Percentiles rank a stretch among this genome's conserved stretches.
Evolutionary conservation across 345 rosid genomes (phyloP).

Genomic region (Carallia brachiata): DNA sequence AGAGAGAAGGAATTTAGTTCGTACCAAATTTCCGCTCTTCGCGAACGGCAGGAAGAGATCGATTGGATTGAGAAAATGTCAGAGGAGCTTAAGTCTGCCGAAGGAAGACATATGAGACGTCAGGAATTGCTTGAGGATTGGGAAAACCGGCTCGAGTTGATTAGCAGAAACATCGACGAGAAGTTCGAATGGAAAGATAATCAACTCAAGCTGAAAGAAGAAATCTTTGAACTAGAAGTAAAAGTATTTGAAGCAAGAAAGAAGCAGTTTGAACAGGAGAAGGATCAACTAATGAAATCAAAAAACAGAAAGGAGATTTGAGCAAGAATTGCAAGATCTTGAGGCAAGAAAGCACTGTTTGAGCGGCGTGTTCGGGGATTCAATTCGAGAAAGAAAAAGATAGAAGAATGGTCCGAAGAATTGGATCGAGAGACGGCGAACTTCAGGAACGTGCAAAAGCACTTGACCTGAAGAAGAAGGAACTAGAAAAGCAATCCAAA

Average conservation of each 20-base stretch:
- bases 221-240: background rate
- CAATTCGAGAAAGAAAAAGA: too few species aligned
- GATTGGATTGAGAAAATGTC: background rate
- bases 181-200: background rate
- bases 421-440: background rate
- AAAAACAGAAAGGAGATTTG: too few species aligned
- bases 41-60: background rate
- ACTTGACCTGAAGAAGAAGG: slow-evolving; percentile 1
- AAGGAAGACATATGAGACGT: background rate
- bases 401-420: background rate
- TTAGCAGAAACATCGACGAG: background rate
- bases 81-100: background rate
- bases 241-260: slow-evolving; percentile 1
- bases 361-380: too few species aligned
- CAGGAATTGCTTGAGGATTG: background rate
- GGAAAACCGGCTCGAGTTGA: background rate
- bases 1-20: background rate
- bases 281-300: too few species aligned
- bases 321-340: too few species aligned
- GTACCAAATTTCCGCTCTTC: background rate
- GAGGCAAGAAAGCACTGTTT: too few species aligned
- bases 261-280: background rate
- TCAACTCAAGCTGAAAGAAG: background rate
- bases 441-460: background rate
- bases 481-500: too few species aligned